phyloP scores from a whole-genome alignment of 768 basidiomycete species.

The Tulasnella sp. region DNA sequence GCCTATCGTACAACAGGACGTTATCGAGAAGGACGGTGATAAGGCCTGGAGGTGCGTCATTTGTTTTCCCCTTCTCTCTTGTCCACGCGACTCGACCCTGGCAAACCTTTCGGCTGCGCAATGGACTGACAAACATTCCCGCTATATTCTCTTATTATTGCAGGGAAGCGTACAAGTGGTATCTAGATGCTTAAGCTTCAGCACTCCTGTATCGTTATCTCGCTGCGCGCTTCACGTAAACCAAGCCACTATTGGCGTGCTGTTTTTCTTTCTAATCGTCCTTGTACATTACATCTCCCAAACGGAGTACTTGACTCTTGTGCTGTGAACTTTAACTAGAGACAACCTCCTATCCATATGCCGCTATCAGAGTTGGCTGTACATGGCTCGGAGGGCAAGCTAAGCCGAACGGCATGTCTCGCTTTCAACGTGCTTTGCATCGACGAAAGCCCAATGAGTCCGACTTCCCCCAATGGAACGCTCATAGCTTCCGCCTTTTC shows the following conservation, averaged over 20 bases:
- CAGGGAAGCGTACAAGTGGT: slow-evolving; percentile 34
- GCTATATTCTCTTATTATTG: not conserved
- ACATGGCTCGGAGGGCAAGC: not conserved
- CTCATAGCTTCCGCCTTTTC: not conserved
- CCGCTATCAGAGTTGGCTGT: not conserved
- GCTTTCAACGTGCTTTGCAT: not conserved
- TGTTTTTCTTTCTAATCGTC: not conserved
- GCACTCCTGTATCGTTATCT: slow-evolving; percentile 3
- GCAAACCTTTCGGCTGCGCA: not conserved
- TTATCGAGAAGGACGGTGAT: slow-evolving; percentile 50
- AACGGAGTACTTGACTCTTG: slow-evolving; percentile 4
- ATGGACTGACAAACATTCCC: not conserved
- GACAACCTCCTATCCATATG: not conserved
- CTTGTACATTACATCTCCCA: not conserved
- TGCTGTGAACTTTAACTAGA: not conserved
- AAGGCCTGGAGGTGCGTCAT: slow-evolving; percentile 44
- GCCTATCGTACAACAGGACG: slow-evolving; percentile 42
- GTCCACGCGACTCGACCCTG: slow-evolving; percentile 17
- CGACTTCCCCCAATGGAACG: not conserved
- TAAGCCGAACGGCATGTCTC: not conserved
- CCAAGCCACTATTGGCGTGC: not conserved
- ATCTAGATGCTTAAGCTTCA: slow-evolving; percentile 15
- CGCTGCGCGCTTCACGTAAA: not conserved
- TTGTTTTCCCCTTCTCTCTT: slow-evolving; percentile 22
- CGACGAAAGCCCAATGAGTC: slow-evolving; percentile 6